phyloP scores from a whole-genome alignment of 2,329 filamentous ascomycete species.

The Colletotrichum tofieldiae region DNA sequence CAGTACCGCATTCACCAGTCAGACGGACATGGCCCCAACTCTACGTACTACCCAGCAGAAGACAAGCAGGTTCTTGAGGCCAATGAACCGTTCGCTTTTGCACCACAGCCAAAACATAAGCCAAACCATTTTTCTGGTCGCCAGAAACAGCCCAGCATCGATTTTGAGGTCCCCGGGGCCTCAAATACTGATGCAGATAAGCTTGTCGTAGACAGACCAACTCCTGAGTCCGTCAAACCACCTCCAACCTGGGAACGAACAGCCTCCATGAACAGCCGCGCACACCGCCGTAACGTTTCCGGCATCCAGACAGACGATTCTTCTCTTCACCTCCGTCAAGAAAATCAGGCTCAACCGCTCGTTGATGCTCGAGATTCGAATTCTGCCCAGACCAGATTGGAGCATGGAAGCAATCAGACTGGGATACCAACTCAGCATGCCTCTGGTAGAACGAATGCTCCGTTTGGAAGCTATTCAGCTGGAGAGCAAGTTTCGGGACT shows the following conservation, averaged over 20 bases:
- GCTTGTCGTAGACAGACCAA: not conserved
- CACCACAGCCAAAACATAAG: conserved; percentile 16
- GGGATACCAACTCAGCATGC: not conserved
- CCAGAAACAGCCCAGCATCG: conserved; percentile 5
- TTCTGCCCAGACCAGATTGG: not conserved
- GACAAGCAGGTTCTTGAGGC: not conserved
- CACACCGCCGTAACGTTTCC: not conserved
- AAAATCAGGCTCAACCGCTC: not conserved
- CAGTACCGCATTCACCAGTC: not conserved
- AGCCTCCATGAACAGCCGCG: not conserved
- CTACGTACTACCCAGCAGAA: not conserved
- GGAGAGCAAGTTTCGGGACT: not conserved
- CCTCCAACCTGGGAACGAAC: not conserved
- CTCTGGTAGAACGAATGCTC: not conserved
- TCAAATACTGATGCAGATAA: not conserved
- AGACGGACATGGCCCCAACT: not conserved
- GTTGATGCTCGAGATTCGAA: not conserved
- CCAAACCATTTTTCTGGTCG: conserved; percentile 36
- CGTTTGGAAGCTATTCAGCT: not conserved
- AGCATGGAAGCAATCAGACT: not conserved
- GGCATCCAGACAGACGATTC: not conserved
- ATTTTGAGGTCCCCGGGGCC: not conserved
- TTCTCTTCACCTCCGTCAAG: not conserved
- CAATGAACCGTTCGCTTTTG: conserved; percentile 5
- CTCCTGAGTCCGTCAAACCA: not conserved